Evolutionary conservation across 1,139 yeast species (phyloP).

Genomic region (Spathaspora jeffriesii): DNA sequence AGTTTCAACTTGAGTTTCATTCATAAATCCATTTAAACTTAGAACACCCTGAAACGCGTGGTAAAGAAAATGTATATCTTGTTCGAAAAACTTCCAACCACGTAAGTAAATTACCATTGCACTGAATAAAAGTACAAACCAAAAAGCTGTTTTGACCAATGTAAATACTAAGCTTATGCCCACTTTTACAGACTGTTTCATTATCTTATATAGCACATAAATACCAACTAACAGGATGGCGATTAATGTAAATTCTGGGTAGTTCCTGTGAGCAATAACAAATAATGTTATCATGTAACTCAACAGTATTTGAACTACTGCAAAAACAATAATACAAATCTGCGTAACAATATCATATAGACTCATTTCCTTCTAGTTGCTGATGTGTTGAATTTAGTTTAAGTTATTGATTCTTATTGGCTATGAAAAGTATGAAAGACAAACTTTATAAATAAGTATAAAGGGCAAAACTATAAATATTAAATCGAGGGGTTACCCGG

Average conservation of each 20-base stretch:
- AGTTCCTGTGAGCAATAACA: slow-evolving; percentile 18
- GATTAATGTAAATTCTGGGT: slow-evolving; percentile 26
- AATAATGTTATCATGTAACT: slow-evolving; percentile 16
- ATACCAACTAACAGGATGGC: slow-evolving; percentile 18
- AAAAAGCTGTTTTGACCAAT: slow-evolving; percentile 18
- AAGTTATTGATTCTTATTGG: too few relatives aligned
- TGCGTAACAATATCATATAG: not conserved
- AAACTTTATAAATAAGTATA: too few relatives aligned
- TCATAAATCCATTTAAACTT: not conserved
- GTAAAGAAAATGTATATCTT: slow-evolving; percentile 18
- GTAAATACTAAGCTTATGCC: slow-evolving; percentile 27
- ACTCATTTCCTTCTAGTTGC: not conserved
- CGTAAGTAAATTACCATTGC: slow-evolving; percentile 18
- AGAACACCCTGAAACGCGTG: slow-evolving; percentile 3
- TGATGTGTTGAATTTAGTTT: too few relatives aligned
- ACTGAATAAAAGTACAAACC: slow-evolving; percentile 12
- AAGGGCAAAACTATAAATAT: not conserved
- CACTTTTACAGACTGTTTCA: slow-evolving; percentile 20
- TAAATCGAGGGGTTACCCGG: slow-evolving; percentile 5
- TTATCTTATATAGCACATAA: slow-evolving; percentile 23
- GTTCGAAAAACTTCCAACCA: slow-evolving; percentile 18
- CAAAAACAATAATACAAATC: slow-evolving; percentile 2
- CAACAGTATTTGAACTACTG: slow-evolving; percentile 2
- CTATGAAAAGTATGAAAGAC: too few relatives aligned
- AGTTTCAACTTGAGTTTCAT: not conserved